Conservation (phyloP, 2,329 filamentous ascomycete species). For the Alternaria dauci region DNA sequence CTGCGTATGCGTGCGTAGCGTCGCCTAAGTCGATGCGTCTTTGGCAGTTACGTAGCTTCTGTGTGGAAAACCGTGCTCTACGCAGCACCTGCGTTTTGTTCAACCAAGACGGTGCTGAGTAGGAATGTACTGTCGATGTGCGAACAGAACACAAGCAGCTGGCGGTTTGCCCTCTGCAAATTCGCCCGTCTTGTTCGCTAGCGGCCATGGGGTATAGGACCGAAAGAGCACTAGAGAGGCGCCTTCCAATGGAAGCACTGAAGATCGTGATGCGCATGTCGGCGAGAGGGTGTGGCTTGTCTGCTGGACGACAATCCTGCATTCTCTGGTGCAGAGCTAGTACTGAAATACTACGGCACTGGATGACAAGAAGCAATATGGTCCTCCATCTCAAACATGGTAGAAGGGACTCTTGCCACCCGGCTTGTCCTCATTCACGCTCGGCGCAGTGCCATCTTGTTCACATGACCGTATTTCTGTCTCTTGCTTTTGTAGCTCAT, state of each 20-base stretch:
- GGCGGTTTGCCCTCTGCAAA: neutral
- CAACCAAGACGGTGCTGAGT: neutral
- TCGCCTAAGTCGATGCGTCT: neutral
- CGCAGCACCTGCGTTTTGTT: neutral
- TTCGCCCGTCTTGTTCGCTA: neutral
- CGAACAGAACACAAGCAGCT: neutral
- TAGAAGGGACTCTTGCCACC: slow-evolving; percentile 24
- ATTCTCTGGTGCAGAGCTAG: neutral
- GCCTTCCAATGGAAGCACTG: neutral
- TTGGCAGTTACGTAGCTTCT: neutral
- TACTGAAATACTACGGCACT: neutral
- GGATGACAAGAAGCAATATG: neutral
- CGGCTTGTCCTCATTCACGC: slow-evolving; percentile 21
- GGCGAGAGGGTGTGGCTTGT: neutral
- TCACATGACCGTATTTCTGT: slow-evolving; percentile 13
- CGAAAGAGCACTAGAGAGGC: neutral
- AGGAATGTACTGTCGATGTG: neutral
- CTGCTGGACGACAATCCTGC: neutral
- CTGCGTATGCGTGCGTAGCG: neutral
- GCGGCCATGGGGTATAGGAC: neutral
- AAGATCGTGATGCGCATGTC: neutral
- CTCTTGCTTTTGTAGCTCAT: slow-evolving; percentile 15
- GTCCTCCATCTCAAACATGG: slow-evolving; percentile 19
- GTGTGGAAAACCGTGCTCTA: neutral
- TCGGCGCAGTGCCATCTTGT: slow-evolving; percentile 16